These are phyloP conservation scores for Camelina neglecta DNA, from an alignment of 345 rosid species.

Conservation along the genomic window DNA sequence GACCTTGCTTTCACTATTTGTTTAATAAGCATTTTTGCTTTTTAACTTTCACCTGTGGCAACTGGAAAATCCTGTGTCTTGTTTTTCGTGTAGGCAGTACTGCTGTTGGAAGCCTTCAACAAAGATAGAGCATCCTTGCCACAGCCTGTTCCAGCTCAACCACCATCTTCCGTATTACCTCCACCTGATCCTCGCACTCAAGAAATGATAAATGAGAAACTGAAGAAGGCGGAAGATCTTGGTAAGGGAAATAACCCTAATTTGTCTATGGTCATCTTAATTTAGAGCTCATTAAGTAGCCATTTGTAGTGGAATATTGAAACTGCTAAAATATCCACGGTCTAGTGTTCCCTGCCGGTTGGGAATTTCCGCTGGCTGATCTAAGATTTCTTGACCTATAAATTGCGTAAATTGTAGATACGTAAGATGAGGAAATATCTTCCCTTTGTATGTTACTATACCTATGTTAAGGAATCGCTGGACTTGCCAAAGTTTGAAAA, in stretches of 20 bases:
- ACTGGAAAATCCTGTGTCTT: constrained; percentile 18
- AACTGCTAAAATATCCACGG: background rate
- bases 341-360: background rate
- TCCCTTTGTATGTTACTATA: background rate
- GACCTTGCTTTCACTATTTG: constrained; percentile 14
- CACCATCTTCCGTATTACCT: constrained; percentile 64
- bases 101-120: constrained; percentile 93
- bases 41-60: constrained; percentile 6
- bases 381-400: background rate
- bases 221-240: constrained; percentile 94
- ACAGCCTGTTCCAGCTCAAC: constrained; percentile 74
- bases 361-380: background rate
- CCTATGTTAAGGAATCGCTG: constrained; percentile 1
- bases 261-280: background rate
- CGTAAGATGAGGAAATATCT: background rate
- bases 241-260: constrained; percentile 53
- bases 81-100: constrained; percentile 60
- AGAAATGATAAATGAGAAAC: constrained; percentile 95
- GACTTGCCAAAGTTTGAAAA: constrained; percentile 1
- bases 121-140: constrained; percentile 95
- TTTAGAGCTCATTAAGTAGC: constrained; percentile 1
- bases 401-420: background rate
- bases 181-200: constrained; percentile 88
- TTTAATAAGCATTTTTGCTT: background rate
- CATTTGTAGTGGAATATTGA: background rate